Percentiles rank a stretch among this genome's conserved stretches.
phyloP scores from a whole-genome alignment of 352 stramenopile species.

The Phytophthora ramorum region DNA sequence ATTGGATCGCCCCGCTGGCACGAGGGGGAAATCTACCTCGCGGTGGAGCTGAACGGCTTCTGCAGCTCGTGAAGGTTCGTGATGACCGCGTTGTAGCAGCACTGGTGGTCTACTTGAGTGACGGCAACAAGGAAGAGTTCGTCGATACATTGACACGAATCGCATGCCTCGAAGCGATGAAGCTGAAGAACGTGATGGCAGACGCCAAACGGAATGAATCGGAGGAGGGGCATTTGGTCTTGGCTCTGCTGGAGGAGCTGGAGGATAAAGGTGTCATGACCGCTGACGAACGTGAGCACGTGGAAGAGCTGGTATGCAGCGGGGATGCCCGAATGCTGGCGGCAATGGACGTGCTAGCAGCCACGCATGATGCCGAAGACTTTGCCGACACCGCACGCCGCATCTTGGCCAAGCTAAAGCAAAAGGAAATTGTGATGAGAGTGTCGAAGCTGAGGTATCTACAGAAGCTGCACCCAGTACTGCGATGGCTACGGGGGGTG shows the following conservation, averaged over 20 bases:
- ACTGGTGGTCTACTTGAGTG: conserved; percentile 69
- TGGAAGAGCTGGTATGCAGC: conserved; percentile 41
- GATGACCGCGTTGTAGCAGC: conserved; percentile 76
- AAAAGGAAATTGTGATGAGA: conserved; percentile 2
- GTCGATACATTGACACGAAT: conserved; percentile 64
- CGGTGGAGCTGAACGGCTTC: conserved; percentile 40
- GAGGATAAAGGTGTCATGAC: conserved; percentile 35
- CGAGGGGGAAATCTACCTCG: conserved; percentile 28
- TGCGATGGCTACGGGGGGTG: neutral
- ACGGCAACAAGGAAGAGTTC: conserved; percentile 73
- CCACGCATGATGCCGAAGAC: conserved; percentile 56
- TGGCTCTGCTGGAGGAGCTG: conserved; percentile 39
- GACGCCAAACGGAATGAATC: conserved; percentile 16
- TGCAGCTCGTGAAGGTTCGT: conserved; percentile 50
- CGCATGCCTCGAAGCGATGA: conserved; percentile 41
- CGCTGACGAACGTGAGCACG: conserved; percentile 21
- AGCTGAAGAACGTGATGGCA: conserved; percentile 19
- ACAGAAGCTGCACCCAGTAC: neutral
- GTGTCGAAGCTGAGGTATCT: neutral
- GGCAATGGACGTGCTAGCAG: conserved; percentile 61
- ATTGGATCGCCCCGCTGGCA: conserved; percentile 66
- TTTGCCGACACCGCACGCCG: conserved; percentile 64
- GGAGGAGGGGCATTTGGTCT: conserved; percentile 26
- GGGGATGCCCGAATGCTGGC: conserved; percentile 55
- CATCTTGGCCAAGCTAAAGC: conserved; percentile 32